Percentiles rank a stretch among this genome's conserved stretches.
phyloP scores from a whole-genome alignment of 768 basidiomycete genomes.

The Tylopilus intermedius region DNA sequence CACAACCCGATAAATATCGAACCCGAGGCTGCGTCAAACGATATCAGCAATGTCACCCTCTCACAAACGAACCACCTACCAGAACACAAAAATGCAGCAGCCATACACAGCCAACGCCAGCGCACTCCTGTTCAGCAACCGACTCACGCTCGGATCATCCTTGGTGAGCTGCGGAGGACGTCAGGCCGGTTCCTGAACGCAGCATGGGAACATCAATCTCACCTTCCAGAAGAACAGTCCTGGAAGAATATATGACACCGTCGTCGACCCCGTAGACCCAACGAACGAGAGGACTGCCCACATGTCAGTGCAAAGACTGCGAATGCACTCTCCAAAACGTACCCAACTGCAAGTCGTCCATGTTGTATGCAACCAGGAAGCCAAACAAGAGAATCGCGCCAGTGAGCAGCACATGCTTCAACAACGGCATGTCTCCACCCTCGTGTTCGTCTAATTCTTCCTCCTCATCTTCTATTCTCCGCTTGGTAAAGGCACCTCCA shows the following conservation, averaged over 20 bases:
- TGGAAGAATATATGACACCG: slow-evolving; percentile 93
- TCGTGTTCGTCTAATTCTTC: slow-evolving; percentile 54
- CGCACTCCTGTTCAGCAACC: slow-evolving; percentile 52
- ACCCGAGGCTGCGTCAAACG: slow-evolving; percentile 52
- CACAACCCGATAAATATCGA: slow-evolving; percentile 68
- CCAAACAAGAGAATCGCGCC: slow-evolving; percentile 56
- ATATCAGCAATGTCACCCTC: slow-evolving; percentile 5
- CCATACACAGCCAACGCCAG: slow-evolving; percentile 75
- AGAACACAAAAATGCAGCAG: slow-evolving; percentile 74
- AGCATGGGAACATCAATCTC: slow-evolving; percentile 20
- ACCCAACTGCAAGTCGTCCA: slow-evolving; percentile 77
- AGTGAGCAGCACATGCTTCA: slow-evolving; percentile 70
- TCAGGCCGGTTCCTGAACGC: slow-evolving; percentile 7
- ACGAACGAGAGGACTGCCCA: slow-evolving; percentile 88
- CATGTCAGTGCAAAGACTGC: slow-evolving; percentile 11
- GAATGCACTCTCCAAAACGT: slow-evolving; percentile 23
- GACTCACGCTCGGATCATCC: slow-evolving; percentile 51
- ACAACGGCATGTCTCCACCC: slow-evolving; percentile 54
- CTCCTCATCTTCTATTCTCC: slow-evolving; percentile 41
- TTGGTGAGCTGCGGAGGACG: slow-evolving; percentile 54
- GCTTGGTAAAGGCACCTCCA: slow-evolving; percentile 34
- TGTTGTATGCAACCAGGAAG: slow-evolving; percentile 72
- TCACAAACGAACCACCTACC: slow-evolving; percentile 49
- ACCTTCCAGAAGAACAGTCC: slow-evolving; percentile 94
- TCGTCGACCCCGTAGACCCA: slow-evolving; percentile 93